A percentile compares a stretch with the other conserved stretches of the same genome.
Evolutionary conservation across 768 basidiomycete species (phyloP).

Genomic region (Clathrus columnatus): DNA sequence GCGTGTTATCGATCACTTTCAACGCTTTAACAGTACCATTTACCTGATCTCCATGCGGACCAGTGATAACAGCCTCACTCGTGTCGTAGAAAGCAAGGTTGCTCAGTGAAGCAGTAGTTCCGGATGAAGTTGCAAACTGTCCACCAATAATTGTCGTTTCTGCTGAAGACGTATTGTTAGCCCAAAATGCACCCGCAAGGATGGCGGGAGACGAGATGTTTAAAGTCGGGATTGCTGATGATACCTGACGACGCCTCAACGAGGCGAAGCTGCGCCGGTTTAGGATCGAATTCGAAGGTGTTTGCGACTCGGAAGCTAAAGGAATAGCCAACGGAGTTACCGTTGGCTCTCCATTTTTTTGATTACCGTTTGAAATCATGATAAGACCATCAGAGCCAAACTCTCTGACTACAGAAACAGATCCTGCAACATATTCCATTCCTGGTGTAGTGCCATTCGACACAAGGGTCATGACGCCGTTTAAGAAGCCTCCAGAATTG

Average conservation of each 20-base stretch:
- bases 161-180: slow-evolving; percentile 53
- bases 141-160: slow-evolving; percentile 80
- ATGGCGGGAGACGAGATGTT: slow-evolving; percentile 71
- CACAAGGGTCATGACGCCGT: slow-evolving; percentile 62
- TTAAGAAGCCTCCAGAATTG: slow-evolving; percentile 64
- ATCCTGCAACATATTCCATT: slow-evolving; percentile 63
- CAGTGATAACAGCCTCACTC: slow-evolving; percentile 35
- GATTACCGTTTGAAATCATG: slow-evolving; percentile 56
- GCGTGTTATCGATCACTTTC: slow-evolving; percentile 53
- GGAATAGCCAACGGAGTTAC: slow-evolving; percentile 55
- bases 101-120: slow-evolving; percentile 33
- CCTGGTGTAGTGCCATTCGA: slow-evolving; percentile 51
- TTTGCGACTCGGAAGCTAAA: slow-evolving; percentile 32
- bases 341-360: slow-evolving; percentile 37
- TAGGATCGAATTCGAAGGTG: slow-evolving; percentile 24
- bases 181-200: slow-evolving; percentile 84
- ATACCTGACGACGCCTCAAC: slow-evolving; percentile 48
- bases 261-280: slow-evolving; percentile 34
- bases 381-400: slow-evolving; percentile 78
- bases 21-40: slow-evolving; percentile 74
- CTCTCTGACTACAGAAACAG: slow-evolving; percentile 41
- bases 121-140: slow-evolving; percentile 63
- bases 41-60: slow-evolving; percentile 52
- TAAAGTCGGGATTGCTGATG: slow-evolving; percentile 37
- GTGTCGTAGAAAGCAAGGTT: slow-evolving; percentile 69